Conservation (phyloP, 768 basidiomycete species). For the Auricularia heimuer region DNA sequence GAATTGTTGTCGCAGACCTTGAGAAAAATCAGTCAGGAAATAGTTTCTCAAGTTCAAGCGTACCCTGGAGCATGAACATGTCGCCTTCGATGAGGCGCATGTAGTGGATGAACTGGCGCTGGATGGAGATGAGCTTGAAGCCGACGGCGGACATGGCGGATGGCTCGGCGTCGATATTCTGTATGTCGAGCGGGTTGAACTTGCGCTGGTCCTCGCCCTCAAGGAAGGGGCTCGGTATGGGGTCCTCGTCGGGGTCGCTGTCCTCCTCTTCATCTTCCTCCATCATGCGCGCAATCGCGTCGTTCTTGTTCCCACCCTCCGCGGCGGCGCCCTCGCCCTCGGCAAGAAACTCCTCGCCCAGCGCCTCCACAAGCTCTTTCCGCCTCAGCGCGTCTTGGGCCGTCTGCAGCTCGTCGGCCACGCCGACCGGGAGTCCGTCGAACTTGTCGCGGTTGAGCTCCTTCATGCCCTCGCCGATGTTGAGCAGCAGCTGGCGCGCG, state of each 20-base stretch:
- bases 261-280: neutral
- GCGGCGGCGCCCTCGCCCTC: neutral
- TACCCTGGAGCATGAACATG: conserved; percentile 79
- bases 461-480: too few species aligned
- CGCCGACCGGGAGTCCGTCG: neutral
- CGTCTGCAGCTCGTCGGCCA: neutral
- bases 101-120: conserved; percentile 66
- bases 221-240: neutral
- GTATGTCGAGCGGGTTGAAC: neutral
- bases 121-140: conserved; percentile 13
- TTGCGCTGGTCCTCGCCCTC: neutral
- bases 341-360: neutral
- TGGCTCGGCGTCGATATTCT: neutral
- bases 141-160: neutral
- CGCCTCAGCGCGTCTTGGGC: neutral
- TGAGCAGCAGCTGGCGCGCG: too few species aligned
- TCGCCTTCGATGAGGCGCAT: conserved; percentile 82
- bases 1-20: conserved; percentile 79
- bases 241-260: neutral
- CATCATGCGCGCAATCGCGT: neutral
- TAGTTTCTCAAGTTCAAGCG: conserved; percentile 11
- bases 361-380: neutral
- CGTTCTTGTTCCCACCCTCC: neutral
- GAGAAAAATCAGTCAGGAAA: neutral
- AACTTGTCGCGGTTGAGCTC: neutral